Evolutionary conservation across 495 filamentous ascomycete species (phyloP).

Genomic region (Daldinia concentrica): DNA sequence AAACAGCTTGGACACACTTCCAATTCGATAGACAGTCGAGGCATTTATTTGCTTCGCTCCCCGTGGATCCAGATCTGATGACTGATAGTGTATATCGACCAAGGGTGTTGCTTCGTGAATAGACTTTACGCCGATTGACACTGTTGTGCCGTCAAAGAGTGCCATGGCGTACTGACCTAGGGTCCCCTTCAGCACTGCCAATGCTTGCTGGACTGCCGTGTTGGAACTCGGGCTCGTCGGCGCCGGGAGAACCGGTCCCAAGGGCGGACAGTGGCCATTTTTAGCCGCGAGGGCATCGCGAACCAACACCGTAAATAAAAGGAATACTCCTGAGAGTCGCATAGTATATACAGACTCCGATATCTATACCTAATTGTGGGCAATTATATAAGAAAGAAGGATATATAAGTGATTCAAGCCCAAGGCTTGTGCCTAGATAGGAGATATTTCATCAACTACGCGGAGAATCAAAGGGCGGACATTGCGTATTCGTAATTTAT

Average conservation of each 20-base stretch:
- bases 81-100: constrained; percentile 22
- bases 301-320: background rate
- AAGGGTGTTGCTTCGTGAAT: constrained; percentile 24
- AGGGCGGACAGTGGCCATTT: constrained; percentile 25
- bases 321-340: background rate
- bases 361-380: background rate
- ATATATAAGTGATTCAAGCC: too few relatives aligned
- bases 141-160: constrained; percentile 17
- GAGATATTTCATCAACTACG: too few relatives aligned
- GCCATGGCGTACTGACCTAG: background rate
- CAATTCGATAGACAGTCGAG: constrained; percentile 56
- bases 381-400: background rate
- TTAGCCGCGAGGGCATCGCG: constrained; percentile 18
- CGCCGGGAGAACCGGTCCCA: constrained; percentile 29
- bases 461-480: background rate
- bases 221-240: constrained; percentile 21
- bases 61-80: constrained; percentile 19
- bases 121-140: constrained; percentile 28
- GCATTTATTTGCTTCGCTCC: constrained; percentile 50
- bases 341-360: background rate
- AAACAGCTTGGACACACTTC: constrained; percentile 58
- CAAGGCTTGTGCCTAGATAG: too few relatives aligned
- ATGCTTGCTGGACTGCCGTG: constrained; percentile 18
- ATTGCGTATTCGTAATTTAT: background rate
- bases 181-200: constrained; percentile 3